Conservation (phyloP, 139 green algal genomes). For the Chlamydomonas eustigma region DNA sequence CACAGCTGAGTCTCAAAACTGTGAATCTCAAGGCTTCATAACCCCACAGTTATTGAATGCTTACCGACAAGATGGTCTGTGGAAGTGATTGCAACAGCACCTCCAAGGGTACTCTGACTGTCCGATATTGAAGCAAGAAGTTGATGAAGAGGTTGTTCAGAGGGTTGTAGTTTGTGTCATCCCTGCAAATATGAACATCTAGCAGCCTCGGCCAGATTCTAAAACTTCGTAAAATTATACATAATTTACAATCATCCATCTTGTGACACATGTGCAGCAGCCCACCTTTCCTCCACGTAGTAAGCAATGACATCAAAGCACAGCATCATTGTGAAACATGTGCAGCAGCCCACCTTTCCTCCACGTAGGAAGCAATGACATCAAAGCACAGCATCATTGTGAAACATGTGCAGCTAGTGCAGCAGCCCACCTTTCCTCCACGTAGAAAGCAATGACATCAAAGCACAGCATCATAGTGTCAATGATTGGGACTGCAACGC, state of each 20-base stretch:
- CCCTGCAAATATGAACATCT: background rate
- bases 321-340: background rate
- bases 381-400: background rate
- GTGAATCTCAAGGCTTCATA: no score
- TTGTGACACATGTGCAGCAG: no score
- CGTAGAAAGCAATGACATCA: background rate
- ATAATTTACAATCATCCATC: no score
- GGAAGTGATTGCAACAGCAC: slow-evolving; percentile 6
- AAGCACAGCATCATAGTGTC: slow-evolving; percentile 7
- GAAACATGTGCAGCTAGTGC: background rate
- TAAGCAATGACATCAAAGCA: slow-evolving; percentile 5
- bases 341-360: background rate
- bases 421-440: background rate
- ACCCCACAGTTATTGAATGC: no score
- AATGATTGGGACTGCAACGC: background rate
- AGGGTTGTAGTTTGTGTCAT: background rate
- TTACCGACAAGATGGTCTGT: background rate
- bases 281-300: background rate
- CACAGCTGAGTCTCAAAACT: no score
- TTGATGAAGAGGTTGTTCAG: slow-evolving; percentile 13
- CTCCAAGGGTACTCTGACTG: slow-evolving; percentile 1
- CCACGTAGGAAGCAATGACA: background rate
- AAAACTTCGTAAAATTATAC: no score
- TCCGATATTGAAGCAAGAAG: slow-evolving; percentile 10
- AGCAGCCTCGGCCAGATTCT: background rate